Evolutionary conservation across 257 asterid species (phyloP), one percentile per base, ranked within the genome.

Genomic region (Craterostigma plantagineum): DNA sequence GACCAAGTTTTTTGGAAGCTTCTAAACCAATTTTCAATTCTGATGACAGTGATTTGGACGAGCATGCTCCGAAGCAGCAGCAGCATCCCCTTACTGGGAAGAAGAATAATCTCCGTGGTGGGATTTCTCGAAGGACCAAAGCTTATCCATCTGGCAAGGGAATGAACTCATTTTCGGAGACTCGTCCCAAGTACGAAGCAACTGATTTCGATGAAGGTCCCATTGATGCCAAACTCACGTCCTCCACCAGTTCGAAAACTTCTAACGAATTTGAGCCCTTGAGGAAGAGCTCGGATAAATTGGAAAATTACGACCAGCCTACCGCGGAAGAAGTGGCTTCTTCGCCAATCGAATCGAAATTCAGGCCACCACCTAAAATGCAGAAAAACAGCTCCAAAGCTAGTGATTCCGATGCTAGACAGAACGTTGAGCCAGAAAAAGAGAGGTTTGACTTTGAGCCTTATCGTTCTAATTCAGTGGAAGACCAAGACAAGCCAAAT

Each of bases 61-160:
- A 66, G 47, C 76, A 63, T 56, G 59, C 60, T 52, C 69, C 70
- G 9, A 54, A 55, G 52, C 68, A 45, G 51, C n/a, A n/a, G n/a
- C n/a, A n/a, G n/a, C n/a, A n/a, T n/a, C 51, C 69, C 23, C 34
- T 40, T 40, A 9, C 59, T 18, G 44, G 69, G 34, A 80, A 63
- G n/a, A n/a, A n/a, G 60, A 58, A 49, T 51, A 63, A 46, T 45
- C 16, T 59, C 50, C 70, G 58, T 33, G 48, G 73, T 66, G 78
- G 72, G 58, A 14, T 80, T 51, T 75, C 96, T 52, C 76, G 73
- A 38, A 66, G 94, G 63, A 74, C 96, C 42, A 80, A 80, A 61
- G 69, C 64, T 48, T 50, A 62, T 50, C 35, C 66, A 23, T 42
- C 71, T 37, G 37, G 54, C 55, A 16, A 73, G 2, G 41, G 51